These are phyloP conservation scores for Colletotrichum sp. DNA, from an alignment of 2,329 filamentous ascomycete species.

Conservation along the genomic window DNA sequence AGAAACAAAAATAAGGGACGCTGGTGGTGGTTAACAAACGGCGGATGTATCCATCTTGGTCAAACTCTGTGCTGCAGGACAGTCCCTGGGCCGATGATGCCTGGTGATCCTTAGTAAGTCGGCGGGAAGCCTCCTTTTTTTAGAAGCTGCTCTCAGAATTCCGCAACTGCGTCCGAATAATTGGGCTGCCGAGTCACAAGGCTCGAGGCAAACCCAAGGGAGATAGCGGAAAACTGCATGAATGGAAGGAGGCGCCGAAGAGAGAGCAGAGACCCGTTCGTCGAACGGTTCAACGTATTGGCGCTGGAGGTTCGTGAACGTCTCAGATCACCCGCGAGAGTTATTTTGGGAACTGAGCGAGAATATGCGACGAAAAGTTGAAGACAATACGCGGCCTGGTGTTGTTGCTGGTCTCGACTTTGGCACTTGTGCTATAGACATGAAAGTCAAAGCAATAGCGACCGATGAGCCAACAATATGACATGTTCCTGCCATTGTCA, in stretches of 20 bases:
- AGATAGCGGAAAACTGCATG: background rate
- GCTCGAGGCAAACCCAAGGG: background rate
- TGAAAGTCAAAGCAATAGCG: background rate
- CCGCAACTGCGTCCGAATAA: background rate
- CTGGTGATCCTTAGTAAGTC: background rate
- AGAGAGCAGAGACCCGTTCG: conserved; percentile 2
- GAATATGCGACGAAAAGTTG: conserved; percentile 5
- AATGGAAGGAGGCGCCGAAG: background rate
- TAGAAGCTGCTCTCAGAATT: background rate
- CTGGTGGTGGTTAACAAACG: background rate
- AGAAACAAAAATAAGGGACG: background rate
- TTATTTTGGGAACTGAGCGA: conserved; percentile 9
- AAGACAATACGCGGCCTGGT: background rate
- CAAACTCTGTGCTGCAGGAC: background rate
- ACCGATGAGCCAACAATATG: background rate
- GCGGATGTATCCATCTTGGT: background rate
- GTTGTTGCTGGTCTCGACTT: background rate
- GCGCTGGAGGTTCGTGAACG: conserved; percentile 4
- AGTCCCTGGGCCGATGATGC: background rate
- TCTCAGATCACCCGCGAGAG: conserved; percentile 14
- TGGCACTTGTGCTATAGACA: background rate
- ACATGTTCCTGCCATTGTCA: background rate
- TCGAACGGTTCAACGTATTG: background rate
- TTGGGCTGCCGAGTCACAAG: background rate
- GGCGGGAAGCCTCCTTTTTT: background rate